Evolutionary conservation across 2,329 filamentous ascomycete genomes (phyloP), one percentile per base, ranked within the genome.

Genomic region (Penicillium sp.): DNA sequence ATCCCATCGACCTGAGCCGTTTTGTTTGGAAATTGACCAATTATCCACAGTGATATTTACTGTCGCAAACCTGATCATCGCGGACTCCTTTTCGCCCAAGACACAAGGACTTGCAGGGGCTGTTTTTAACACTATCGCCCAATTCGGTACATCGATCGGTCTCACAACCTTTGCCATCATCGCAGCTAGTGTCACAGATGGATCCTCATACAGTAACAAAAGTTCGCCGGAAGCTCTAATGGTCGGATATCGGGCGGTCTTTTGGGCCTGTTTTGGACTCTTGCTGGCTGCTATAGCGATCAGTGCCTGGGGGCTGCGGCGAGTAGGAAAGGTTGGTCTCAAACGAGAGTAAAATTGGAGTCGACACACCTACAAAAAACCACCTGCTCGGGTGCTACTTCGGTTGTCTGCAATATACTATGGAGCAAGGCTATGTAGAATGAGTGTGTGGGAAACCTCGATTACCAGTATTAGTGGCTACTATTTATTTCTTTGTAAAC

Each of bases 81-180:
- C 79, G 0, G 79, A 83, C 14, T 78, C 76, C 3, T 87, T 86
- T 58, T 80, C 83, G 0, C 74, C 79, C n/a, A 71, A 83, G 9
- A 85, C 78, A 1, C 84, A 87, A 56, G 82, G 82, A 0, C 72
- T 88, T 0, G 84, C 84, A 0, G 86, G 85, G 0, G 84, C 82
- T 0, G 84, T 88, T 0, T 87, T 87, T 68, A 86, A 85, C 58
- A 85, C 84, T 0, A 74, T 82, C 0, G 72, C 78, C 0, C 84
- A 87, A 59, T 80, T 87, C 53, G 84, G 84, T 0, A 79, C 77
- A 19, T 77, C 79, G 0, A 73, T 86, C 1, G 83, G 82, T 0
- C 65, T 86, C 3, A 81, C 82, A 8, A 68, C 82, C 2, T 79
- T 80, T 54, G 79, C 80, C 10, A 77, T 81, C 0, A 79, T 85